Conservation (phyloP, 306 rosid genomes). For the Purshia tridentata region DNA sequence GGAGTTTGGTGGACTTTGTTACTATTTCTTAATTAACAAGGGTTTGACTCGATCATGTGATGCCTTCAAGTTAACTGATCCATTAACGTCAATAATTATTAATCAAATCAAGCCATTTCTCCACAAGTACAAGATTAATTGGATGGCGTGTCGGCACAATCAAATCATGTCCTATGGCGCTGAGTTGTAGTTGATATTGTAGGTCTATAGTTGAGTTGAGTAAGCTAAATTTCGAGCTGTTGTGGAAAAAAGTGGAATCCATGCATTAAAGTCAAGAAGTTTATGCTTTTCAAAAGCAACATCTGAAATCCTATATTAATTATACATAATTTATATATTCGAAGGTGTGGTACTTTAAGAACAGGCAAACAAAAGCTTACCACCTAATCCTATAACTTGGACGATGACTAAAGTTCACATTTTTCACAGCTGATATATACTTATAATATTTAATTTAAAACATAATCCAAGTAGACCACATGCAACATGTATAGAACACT, state of each 20-base stretch:
- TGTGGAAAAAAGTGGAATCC: slow-evolving; percentile 16
- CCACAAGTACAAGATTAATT: not conserved
- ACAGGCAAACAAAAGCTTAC: not conserved
- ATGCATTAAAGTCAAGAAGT: slow-evolving; percentile 34
- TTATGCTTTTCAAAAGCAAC: slow-evolving; percentile 18
- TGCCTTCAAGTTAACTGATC: slow-evolving; percentile 1
- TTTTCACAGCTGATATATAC: not conserved
- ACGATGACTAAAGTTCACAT: slow-evolving; percentile 20
- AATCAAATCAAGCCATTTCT: slow-evolving; percentile 1
- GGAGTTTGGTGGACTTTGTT: not conserved
- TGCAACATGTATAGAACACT: too few species aligned
- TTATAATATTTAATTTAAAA: too few species aligned
- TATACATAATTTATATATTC: not conserved
- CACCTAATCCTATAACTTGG: slow-evolving; percentile 31
- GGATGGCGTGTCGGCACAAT: slow-evolving; percentile 28
- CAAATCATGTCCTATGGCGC: not conserved
- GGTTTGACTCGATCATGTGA: slow-evolving; percentile 24
- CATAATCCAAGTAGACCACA: too few species aligned
- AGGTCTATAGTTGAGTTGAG: slow-evolving; percentile 2
- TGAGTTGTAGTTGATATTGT: slow-evolving; percentile 12
- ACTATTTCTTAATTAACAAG: slow-evolving; percentile 29
- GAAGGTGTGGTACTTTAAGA: slow-evolving; percentile 3
- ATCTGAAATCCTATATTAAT: not conserved
- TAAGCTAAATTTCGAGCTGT: slow-evolving; percentile 6
- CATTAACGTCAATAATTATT: slow-evolving; percentile 13